Conservation (phyloP, 2,329 filamentous ascomycete genomes). For the Teratosphaeria destructans region DNA sequence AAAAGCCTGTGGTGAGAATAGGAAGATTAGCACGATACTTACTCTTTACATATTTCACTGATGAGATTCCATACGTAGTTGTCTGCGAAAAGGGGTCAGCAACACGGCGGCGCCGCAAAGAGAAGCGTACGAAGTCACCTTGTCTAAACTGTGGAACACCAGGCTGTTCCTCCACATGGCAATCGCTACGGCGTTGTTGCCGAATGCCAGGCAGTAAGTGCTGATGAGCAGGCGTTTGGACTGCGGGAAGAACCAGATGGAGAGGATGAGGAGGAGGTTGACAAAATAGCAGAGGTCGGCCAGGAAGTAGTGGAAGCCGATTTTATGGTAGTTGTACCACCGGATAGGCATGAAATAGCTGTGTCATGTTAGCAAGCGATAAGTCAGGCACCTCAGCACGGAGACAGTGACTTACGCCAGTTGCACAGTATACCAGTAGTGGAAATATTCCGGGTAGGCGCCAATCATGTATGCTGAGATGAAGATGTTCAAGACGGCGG, state of each 20-base stretch:
- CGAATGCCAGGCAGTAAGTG: conserved; percentile 83
- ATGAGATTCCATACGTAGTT: conserved; percentile 11
- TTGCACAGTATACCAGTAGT: conserved; percentile 63
- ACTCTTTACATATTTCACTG: not conserved
- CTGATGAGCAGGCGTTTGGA: conserved; percentile 89
- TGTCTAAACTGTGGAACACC: conserved; percentile 97
- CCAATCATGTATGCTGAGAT: conserved; percentile 91
- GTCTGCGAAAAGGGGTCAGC: conserved; percentile 5
- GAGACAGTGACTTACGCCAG: conserved; percentile 16
- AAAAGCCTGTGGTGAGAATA: conserved; percentile 53
- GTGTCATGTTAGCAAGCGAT: conserved; percentile 5
- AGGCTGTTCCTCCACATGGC: conserved; percentile 99
- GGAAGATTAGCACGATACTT: not conserved
- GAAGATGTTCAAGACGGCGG: conserved; percentile 93
- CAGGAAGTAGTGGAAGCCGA: conserved; percentile 93
- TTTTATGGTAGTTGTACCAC: conserved; percentile 79
- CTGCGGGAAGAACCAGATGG: conserved; percentile 79
- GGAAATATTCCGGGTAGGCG: conserved; percentile 73
- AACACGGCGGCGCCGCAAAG: not conserved
- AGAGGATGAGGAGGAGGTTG: conserved; percentile 73
- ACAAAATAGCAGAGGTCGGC: conserved; percentile 98
- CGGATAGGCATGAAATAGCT: conserved; percentile 96
- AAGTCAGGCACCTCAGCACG: not conserved
- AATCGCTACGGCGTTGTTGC: conserved; percentile 95
- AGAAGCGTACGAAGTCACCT: conserved; percentile 62